phyloP scores from a whole-genome alignment of 805 yeast species.

The Isabelozyma gotoi region DNA sequence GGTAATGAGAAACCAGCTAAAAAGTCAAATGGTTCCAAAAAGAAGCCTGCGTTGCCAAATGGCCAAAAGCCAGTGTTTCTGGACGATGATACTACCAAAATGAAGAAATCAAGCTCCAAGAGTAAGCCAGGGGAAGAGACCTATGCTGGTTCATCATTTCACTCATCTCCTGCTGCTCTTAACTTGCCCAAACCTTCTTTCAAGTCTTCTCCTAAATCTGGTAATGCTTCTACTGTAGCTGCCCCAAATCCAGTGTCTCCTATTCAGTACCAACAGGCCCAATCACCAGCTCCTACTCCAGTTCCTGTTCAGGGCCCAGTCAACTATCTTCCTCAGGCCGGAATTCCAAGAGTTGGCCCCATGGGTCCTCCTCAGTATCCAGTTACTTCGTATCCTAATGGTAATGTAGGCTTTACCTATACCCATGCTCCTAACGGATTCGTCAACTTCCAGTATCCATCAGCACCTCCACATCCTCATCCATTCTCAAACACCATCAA shows the following conservation, averaged over 20 bases:
- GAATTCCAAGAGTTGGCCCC: too few relatives aligned
- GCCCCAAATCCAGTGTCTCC: constrained; percentile 14
- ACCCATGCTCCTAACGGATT: constrained; percentile 26
- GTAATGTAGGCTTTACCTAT: constrained; percentile 32
- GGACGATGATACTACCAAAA: constrained; percentile 7
- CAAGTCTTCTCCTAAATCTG: constrained; percentile 29
- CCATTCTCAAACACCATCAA: background rate
- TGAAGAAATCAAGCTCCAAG: constrained; percentile 1
- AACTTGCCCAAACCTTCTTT: constrained; percentile 58
- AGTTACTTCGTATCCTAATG: constrained; percentile 4
- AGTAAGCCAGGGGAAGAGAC: constrained; percentile 15
- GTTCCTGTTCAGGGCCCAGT: constrained; percentile 1
- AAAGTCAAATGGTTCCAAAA: constrained; percentile 1
- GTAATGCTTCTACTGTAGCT: constrained; percentile 8
- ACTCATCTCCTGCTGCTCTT: constrained; percentile 55
- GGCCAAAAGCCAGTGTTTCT: constrained; percentile 26
- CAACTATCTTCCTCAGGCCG: background rate
- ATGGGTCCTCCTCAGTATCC: constrained; percentile 6
- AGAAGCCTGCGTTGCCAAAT: constrained; percentile 19
- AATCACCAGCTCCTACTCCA: constrained; percentile 7
- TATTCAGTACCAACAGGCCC: constrained; percentile 20
- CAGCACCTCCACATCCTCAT: constrained; percentile 1
- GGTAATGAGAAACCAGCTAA: constrained; percentile 2
- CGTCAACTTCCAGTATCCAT: constrained; percentile 29
- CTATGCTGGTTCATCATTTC: constrained; percentile 59